Base-by-base conservation (phyloP, 2,329 filamentous ascomycete genomes). In the Lizonia empirigonia region DNA sequence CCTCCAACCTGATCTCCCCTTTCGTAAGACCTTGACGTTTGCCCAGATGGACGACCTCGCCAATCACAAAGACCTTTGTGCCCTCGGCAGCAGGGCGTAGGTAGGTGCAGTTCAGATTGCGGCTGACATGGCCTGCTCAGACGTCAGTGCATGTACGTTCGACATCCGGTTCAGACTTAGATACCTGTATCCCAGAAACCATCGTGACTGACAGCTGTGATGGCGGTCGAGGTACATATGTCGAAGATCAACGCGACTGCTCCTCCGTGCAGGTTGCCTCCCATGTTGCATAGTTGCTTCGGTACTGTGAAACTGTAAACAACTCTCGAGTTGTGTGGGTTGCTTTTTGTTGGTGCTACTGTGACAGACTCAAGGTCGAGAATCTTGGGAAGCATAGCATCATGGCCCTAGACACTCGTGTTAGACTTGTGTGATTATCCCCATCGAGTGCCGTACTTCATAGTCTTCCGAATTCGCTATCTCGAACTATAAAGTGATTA, bases 191-290 rank as follows among this genome's bases (percentile, higher is more conserved):
- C 67, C 76, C 77, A 80, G 39, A 74, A 75, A 1, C 68, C 70
- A 2, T 70, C 62, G n/a, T 52, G 55, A 5, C 64, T 59, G 15
- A 63, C 59, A 3, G 69, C 63, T 5, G 54, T 59, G 13, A 77
- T 65, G 5, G 75, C 68, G 7, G 76, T 64, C 6, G 72, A 76
- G 1, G 78, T 80, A 46, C 77, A 75, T 68, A 84, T 79, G 60
- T 85, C 83, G 52, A 82, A 82, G 34, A 83, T 79, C 5, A 81
- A 69, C 0, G 79, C 77, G 2, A 80, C 79, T 2, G 79, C 80
- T 6, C 80, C 81, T 16, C 81, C 81, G 60, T 84, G 81, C 55
- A 84, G 73, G 24, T 77, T 78, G 1, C 74, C 38, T 15, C 33
- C 38, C 46, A 42, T 57, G 63, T 83, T 83, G 53, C 76, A 74